Percentiles rank a stretch among this genome's conserved stretches.
Evolutionary conservation across 129 eudicot species (phyloP).

Genomic region (Dittrichia graveolens): DNA sequence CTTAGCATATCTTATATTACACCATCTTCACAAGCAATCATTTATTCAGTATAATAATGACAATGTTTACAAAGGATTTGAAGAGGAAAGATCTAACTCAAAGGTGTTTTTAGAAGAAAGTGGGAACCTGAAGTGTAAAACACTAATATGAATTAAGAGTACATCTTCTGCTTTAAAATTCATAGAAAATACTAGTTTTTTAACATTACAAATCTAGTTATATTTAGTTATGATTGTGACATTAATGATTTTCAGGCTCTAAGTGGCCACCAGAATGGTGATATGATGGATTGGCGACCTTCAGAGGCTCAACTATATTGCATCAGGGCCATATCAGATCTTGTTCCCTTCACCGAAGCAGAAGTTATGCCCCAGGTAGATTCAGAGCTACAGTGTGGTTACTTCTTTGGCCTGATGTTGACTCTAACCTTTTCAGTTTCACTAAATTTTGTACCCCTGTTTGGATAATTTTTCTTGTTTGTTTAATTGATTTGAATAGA

Average conservation of each 20-base stretch:
- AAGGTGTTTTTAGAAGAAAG: constrained; percentile 2
- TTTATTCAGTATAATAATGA: not conserved
- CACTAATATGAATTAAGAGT: constrained; percentile 8
- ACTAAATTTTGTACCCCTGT: not conserved
- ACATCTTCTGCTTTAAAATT: not conserved
- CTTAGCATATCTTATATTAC: not conserved
- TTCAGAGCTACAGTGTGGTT: constrained; percentile 25
- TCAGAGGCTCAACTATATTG: constrained; percentile 97
- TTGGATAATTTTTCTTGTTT: not conserved
- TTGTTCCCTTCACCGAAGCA: constrained; percentile 71
- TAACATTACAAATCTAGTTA: not conserved
- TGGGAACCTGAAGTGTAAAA: constrained; percentile 12
- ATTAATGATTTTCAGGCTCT: constrained; percentile 55
- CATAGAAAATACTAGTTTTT: not conserved
- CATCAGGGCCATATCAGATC: constrained; percentile 90
- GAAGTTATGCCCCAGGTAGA: constrained; percentile 96
- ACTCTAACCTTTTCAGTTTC: constrained; percentile 9
- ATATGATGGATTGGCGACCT: constrained; percentile 79
- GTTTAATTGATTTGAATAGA: constrained; percentile 49
- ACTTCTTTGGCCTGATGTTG: constrained; percentile 27
- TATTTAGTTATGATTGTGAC: constrained; percentile 22
- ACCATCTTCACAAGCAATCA: constrained; percentile 1
- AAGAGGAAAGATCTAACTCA: not conserved
- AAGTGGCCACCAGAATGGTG: constrained; percentile 55
- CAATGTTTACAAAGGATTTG: not conserved